Conservation (phyloP, 78 protist genomes). For the Fonticula alba region DNA sequence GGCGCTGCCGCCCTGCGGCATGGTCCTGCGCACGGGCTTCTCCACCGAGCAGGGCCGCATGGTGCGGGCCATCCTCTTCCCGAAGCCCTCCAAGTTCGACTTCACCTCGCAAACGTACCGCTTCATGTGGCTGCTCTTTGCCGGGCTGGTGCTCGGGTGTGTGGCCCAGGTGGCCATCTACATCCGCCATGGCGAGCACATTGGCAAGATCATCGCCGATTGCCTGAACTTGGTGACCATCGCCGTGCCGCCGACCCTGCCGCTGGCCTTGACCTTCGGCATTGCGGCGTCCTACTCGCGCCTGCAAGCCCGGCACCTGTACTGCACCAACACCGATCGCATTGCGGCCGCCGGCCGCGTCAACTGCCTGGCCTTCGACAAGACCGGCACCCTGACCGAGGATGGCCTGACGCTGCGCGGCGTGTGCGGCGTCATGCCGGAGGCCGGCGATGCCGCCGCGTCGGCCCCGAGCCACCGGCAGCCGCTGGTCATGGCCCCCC, state of each 20-base stretch:
- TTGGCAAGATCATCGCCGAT: neutral
- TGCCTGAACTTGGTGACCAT: constrained; percentile 17
- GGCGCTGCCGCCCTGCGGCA: neutral
- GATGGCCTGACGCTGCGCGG: constrained; percentile 18
- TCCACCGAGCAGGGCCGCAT: constrained; percentile 11
- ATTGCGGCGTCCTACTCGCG: neutral
- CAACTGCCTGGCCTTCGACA: constrained; percentile 17
- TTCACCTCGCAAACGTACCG: constrained; percentile 14
- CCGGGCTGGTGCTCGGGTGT: neutral
- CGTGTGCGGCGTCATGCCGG: neutral
- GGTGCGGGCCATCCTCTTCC: constrained; percentile 18
- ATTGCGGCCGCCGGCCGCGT: constrained; percentile 15
- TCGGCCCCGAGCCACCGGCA: neutral
- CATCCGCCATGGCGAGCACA: neutral
- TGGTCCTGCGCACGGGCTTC: constrained; percentile 23
- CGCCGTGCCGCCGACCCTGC: constrained; percentile 27
- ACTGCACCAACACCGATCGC: constrained; percentile 11
- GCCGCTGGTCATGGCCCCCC: too few species aligned
- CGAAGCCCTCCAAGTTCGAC: neutral
- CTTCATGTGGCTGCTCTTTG: constrained; percentile 4
- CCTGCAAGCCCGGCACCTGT: neutral
- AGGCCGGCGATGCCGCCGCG: neutral
- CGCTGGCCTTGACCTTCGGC: constrained; percentile 16
- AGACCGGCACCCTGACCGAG: constrained; percentile 45
- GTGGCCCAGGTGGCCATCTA: neutral